These are phyloP conservation scores for Calonectria hawksworthii DNA, from an alignment of 2,329 filamentous ascomycete species.

Conservation along the genomic window DNA sequence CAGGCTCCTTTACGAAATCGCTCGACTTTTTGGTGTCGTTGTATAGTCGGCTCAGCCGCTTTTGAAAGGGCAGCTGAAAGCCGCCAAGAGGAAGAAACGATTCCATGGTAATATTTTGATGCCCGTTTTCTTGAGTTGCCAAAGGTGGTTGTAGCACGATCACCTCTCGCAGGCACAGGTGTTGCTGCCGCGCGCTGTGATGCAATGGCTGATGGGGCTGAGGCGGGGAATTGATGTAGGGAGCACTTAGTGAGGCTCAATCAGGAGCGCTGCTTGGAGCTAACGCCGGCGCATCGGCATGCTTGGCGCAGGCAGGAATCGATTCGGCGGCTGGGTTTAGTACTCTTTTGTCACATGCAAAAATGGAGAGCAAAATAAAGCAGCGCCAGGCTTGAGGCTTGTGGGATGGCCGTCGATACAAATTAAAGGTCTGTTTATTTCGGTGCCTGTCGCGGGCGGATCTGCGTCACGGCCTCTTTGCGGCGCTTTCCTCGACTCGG, in stretches of 20 bases:
- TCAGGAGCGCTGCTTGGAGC: constrained; percentile 12
- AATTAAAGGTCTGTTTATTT: constrained; percentile 42
- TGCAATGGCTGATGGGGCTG: constrained; percentile 22
- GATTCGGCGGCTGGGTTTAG: not conserved
- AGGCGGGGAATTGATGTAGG: constrained; percentile 20
- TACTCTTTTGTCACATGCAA: constrained; percentile 22
- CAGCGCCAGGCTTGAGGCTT: not conserved
- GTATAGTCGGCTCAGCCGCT: constrained; percentile 79
- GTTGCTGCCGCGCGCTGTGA: constrained; percentile 22
- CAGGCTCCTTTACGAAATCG: constrained; percentile 77
- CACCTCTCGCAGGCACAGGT: not conserved
- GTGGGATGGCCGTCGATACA: constrained; percentile 33
- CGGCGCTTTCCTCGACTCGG: constrained; percentile 40
- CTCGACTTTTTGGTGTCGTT: constrained; percentile 85
- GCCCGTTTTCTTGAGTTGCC: not conserved
- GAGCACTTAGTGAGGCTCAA: constrained; percentile 20
- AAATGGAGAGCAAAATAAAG: constrained; percentile 16
- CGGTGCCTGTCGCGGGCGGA: constrained; percentile 51
- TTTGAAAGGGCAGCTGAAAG: constrained; percentile 71
- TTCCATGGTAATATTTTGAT: constrained; percentile 57
- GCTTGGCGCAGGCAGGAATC: constrained; percentile 9
- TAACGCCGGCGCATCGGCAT: constrained; percentile 26
- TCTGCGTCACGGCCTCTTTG: constrained; percentile 44
- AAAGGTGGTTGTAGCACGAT: not conserved
- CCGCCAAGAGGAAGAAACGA: constrained; percentile 65